phyloP scores from a whole-genome alignment of 2,329 filamentous ascomycete species.

The Ploettnerulaceae sp. region DNA sequence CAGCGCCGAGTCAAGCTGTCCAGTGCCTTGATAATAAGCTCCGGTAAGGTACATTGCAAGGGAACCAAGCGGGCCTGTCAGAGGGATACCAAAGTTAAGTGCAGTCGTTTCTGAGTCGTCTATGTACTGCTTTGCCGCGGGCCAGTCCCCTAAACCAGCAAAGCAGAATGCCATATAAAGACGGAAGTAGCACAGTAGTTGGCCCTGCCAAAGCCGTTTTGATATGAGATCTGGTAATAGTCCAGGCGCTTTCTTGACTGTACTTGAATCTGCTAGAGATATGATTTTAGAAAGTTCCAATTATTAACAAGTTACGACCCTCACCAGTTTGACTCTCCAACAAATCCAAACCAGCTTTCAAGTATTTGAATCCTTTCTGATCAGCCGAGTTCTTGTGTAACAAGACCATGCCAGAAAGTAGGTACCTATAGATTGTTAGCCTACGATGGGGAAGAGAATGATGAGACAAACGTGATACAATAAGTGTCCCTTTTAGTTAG shows the following conservation, averaged over 20 bases:
- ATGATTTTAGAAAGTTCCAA: background rate
- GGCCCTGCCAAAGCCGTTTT: slow-evolving; percentile 30
- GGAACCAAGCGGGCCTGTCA: slow-evolving; percentile 24
- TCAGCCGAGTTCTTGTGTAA: slow-evolving; percentile 51
- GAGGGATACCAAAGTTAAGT: slow-evolving; percentile 21
- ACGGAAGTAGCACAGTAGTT: slow-evolving; percentile 31
- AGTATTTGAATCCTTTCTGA: slow-evolving; percentile 51
- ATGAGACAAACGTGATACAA: slow-evolving; percentile 27
- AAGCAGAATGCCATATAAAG: slow-evolving; percentile 32
- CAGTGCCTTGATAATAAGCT: slow-evolving; percentile 71
- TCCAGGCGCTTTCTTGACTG: slow-evolving; percentile 26
- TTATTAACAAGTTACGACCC: background rate
- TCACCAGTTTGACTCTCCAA: slow-evolving; percentile 24
- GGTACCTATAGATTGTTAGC: slow-evolving; percentile 21
- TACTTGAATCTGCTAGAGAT: slow-evolving; percentile 10
- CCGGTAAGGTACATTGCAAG: slow-evolving; percentile 61
- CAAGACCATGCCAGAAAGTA: slow-evolving; percentile 30
- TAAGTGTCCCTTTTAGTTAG: slow-evolving; percentile 55
- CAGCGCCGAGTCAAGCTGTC: slow-evolving; percentile 65
- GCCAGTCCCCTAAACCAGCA: slow-evolving; percentile 30
- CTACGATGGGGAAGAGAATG: background rate
- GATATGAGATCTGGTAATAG: slow-evolving; percentile 26
- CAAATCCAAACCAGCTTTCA: slow-evolving; percentile 52
- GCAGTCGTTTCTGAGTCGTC: slow-evolving; percentile 24
- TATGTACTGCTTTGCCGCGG: slow-evolving; percentile 24